phyloP scores from a whole-genome alignment of 257 asterid genomes.

The Solanum clarkiae region DNA sequence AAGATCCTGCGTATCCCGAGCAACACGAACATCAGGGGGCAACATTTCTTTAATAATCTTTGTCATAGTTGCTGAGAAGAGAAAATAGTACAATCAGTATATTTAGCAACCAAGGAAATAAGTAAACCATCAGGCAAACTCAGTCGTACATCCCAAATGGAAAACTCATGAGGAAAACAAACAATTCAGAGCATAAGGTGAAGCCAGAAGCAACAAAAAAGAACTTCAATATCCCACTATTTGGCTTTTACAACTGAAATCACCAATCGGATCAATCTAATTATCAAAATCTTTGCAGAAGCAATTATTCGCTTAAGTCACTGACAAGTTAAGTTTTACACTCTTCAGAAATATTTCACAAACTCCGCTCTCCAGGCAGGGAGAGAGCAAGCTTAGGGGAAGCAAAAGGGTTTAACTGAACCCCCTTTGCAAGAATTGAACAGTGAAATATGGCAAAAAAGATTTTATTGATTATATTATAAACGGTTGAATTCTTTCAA shows the following conservation, averaged over 20 bases:
- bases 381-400: not conserved
- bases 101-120: not conserved
- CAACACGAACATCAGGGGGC: conserved; percentile 98
- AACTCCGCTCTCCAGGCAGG: not conserved
- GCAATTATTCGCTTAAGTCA: not conserved
- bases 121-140: not conserved
- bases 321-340: not conserved
- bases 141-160: not conserved
- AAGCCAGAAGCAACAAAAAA: not conserved
- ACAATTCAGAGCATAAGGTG: not conserved
- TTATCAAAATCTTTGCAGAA: not conserved
- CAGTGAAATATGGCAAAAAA: not conserved
- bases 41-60: conserved; percentile 68
- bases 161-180: not conserved
- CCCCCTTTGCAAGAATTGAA: not conserved
- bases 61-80: conserved; percentile 33
- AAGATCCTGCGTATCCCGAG: conserved; percentile 96
- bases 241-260: not conserved
- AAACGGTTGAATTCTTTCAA: not conserved
- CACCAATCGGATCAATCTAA: not conserved
- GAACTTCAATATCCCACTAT: not conserved
- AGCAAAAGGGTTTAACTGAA: not conserved
- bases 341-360: not conserved
- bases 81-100: not conserved
- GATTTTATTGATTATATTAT: not conserved